Base-by-base conservation (phyloP, 805 yeast species). In the Saccharomycopsis olivae region DNA sequence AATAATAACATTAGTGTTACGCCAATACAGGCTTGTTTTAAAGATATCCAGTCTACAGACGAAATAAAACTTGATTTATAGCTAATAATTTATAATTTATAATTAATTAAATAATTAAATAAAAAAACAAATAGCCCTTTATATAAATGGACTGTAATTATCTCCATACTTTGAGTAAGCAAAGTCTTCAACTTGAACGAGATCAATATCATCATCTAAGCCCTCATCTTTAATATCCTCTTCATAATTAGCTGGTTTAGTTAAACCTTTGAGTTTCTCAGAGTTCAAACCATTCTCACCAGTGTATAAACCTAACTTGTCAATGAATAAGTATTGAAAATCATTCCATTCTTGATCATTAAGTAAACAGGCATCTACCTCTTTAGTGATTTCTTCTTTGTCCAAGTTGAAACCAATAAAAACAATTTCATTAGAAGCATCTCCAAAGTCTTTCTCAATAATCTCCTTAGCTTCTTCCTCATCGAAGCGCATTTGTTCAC, bases 11-110 rank as follows among this genome's bases (percentile, higher is more conserved):
- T 80, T 33, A 75, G 79, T 47, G 77, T 80, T 25, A 77, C 87
- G 2, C 83, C 84, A 1, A 50, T 88, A 46, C 73, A 73, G 53
- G 94, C 96, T 0, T 68, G 75, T 2, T 87, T 79, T 59, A 66
- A 68, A 43, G 70, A 66, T 35, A 69, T 71, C n/a, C 75, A 69
- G 1, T 55, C 68, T 35, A 55, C 50, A 18, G 89, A 86, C 4
- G 85, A 80, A 53, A 65, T 82, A 43, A 54, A 53, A n/a, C 53
- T 77, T 34, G 53, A 53, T 32, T 6, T 30, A 16, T 30, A 11
- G 20, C 14, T 30, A 6, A 15, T 30, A 15, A 5, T 30, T 30
- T 14, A 9, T 31, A 13, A 14, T 17, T 29, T 29, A n/a, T n/a
- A n/a, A n/a, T 24, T 29, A 24, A 5, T 2, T 15, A 33, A 6